A percentile compares a stretch with the other conserved stretches of the same genome.
Evolutionary conservation across 2,329 filamentous ascomycete species (phyloP).

Genomic region (Anisogramma anomala): DNA sequence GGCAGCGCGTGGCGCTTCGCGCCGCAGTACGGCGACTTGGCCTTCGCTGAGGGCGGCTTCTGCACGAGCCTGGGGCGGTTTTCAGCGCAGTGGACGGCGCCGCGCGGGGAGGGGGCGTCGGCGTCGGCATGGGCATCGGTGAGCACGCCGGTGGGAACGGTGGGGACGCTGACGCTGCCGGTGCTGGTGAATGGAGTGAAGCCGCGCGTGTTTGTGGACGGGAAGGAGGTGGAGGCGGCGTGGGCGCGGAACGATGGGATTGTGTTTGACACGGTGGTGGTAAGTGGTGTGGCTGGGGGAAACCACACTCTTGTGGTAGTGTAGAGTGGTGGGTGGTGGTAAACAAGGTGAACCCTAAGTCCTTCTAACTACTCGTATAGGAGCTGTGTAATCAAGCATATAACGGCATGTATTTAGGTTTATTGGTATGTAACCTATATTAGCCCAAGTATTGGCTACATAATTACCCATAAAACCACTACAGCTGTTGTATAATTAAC

Average conservation of each 20-base stretch:
- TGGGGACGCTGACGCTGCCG: slow-evolving; percentile 19
- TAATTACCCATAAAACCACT: no score
- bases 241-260: slow-evolving; percentile 12
- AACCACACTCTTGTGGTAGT: slow-evolving; percentile 9
- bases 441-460: no score
- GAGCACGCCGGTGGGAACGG: slow-evolving; percentile 18
- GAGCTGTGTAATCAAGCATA: no score
- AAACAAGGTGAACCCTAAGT: no score
- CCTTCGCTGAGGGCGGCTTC: slow-evolving; percentile 29
- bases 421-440: no score
- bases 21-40: slow-evolving; percentile 30
- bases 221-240: slow-evolving; percentile 2
- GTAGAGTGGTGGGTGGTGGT: neutral
- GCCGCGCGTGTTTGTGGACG: slow-evolving; percentile 17
- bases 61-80: slow-evolving; percentile 28
- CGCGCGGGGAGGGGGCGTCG: slow-evolving; percentile 14
- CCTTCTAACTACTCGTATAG: no score
- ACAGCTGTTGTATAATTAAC: no score
- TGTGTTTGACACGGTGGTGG: slow-evolving; percentile 12
- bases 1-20: slow-evolving; percentile 27
- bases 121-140: slow-evolving; percentile 12
- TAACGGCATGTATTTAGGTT: no score
- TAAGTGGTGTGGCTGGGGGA: slow-evolving; percentile 9
- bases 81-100: slow-evolving; percentile 21
- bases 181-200: slow-evolving; percentile 6